A percentile compares a stretch with the other conserved stretches of the same genome.
These are phyloP conservation scores for Pyrenophora tritici-repentis DNA, from an alignment of 2,329 filamentous ascomycete species.

Conservation along the genomic window DNA sequence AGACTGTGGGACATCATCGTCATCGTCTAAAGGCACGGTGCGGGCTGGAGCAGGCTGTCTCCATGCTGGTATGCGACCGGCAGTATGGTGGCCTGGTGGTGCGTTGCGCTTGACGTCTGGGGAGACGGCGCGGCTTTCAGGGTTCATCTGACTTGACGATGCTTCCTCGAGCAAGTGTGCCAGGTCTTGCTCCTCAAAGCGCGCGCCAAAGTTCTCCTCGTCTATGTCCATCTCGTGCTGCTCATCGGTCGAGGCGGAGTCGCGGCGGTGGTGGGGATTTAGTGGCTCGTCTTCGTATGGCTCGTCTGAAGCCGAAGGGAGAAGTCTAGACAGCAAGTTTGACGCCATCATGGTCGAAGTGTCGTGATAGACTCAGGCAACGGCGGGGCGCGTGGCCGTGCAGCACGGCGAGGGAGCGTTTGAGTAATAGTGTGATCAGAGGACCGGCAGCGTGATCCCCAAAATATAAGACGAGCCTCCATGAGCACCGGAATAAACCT, in stretches of 20 bases:
- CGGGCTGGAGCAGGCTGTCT: slow-evolving; percentile 37
- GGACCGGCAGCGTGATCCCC: slow-evolving; percentile 26
- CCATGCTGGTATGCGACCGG: slow-evolving; percentile 45
- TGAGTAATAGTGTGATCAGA: slow-evolving; percentile 18
- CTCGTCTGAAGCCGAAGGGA: slow-evolving; percentile 55
- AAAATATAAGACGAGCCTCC: slow-evolving; percentile 21
- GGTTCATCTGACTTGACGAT: slow-evolving; percentile 54
- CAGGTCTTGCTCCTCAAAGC: slow-evolving; percentile 62
- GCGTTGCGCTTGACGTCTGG: slow-evolving; percentile 38
- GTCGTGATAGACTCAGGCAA: slow-evolving; percentile 27
- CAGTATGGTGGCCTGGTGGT: slow-evolving; percentile 32
- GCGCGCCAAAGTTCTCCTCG: slow-evolving; percentile 55
- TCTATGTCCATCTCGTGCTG: slow-evolving; percentile 55
- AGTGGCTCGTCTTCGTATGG: slow-evolving; percentile 51
- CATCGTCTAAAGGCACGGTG: slow-evolving; percentile 51
- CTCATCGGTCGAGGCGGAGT: slow-evolving; percentile 45
- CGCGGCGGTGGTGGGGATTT: slow-evolving; percentile 24
- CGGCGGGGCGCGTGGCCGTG: slow-evolving; percentile 35
- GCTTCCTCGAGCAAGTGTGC: slow-evolving; percentile 61
- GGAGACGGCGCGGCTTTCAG: slow-evolving; percentile 49
- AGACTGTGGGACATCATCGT: slow-evolving; percentile 63
- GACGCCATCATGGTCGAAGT: slow-evolving; percentile 55
- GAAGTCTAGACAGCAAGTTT: slow-evolving; percentile 58
- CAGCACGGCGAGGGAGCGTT: slow-evolving; percentile 2
- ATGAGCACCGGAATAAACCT: slow-evolving; percentile 24